Evolutionary conservation across 1,284 basidiomycete genomes (phyloP).

Genomic region (Malassezia obtusa): DNA sequence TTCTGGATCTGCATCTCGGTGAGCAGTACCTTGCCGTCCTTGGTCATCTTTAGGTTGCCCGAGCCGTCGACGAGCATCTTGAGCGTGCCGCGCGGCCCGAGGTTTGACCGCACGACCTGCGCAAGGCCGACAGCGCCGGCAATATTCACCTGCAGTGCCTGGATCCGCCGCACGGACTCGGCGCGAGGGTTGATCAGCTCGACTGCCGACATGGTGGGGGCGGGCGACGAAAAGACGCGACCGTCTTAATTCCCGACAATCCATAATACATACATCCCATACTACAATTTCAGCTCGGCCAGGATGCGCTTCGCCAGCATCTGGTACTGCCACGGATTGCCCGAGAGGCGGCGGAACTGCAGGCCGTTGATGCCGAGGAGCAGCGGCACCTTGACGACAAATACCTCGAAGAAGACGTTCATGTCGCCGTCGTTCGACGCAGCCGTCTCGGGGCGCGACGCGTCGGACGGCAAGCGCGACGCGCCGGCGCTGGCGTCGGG

Average conservation of each 20-base stretch:
- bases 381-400: constrained; percentile 57
- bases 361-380: constrained; percentile 79
- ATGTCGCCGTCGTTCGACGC: not conserved
- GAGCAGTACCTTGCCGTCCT: constrained; percentile 95
- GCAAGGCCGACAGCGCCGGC: constrained; percentile 92
- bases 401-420: constrained; percentile 41
- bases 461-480: not conserved
- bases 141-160: constrained; percentile 75
- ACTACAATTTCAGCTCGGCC: constrained; percentile 72
- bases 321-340: constrained; percentile 88
- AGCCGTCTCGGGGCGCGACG: not conserved
- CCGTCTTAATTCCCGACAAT: not conserved
- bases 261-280: constrained; percentile 7
- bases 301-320: constrained; percentile 88
- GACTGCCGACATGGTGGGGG: constrained; percentile 36
- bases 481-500: not conserved
- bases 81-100: constrained; percentile 67
- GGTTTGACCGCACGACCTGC: constrained; percentile 90
- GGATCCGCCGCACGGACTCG: constrained; percentile 82
- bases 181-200: constrained; percentile 54
- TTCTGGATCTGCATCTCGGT: constrained; percentile 99
- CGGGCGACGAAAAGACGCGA: not conserved
- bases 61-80: constrained; percentile 99
- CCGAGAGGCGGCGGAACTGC: constrained; percentile 82
- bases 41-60: constrained; percentile 99